Conservation (phyloP, 768 basidiomycete species). For the Tylopilus subfusipes region DNA sequence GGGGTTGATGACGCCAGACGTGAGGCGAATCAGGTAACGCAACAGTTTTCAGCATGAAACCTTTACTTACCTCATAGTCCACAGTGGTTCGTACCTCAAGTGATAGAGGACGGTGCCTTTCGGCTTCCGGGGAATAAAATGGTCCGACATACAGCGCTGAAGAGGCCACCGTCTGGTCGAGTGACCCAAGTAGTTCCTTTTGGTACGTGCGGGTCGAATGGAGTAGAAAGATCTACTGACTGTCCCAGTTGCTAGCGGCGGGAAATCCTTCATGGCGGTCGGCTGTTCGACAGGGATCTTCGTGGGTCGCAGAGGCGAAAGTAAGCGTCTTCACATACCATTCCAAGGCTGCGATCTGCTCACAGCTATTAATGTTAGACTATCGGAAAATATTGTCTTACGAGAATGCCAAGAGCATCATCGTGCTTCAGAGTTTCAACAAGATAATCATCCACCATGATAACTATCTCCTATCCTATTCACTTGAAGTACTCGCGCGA, state of each 20-base stretch:
- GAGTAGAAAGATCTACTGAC: not conserved
- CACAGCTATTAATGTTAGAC: slow-evolving; percentile 37
- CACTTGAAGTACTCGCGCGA: slow-evolving; percentile 65
- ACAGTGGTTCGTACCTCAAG: slow-evolving; percentile 66
- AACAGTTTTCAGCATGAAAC: not conserved
- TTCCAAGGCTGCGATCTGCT: not conserved
- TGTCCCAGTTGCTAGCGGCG: slow-evolving; percentile 41
- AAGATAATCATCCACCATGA: slow-evolving; percentile 68
- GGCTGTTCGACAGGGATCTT: slow-evolving; percentile 71
- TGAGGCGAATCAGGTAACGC: slow-evolving; percentile 67
- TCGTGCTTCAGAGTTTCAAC: slow-evolving; percentile 58
- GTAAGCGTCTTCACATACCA: slow-evolving; percentile 35
- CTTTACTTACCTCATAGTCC: slow-evolving; percentile 7
- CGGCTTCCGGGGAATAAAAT: slow-evolving; percentile 40
- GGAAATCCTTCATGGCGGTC: slow-evolving; percentile 58
- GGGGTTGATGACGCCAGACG: slow-evolving; percentile 59
- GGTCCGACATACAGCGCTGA: slow-evolving; percentile 25
- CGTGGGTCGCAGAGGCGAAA: slow-evolving; percentile 51
- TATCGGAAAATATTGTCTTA: slow-evolving; percentile 56
- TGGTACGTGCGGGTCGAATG: slow-evolving; percentile 39
- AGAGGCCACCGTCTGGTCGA: slow-evolving; percentile 49
- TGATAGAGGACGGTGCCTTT: slow-evolving; percentile 61
- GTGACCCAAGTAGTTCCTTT: slow-evolving; percentile 61
- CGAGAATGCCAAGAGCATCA: slow-evolving; percentile 49
- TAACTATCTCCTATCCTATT: slow-evolving; percentile 57